phyloP scores from a whole-genome alignment of 73 alveolate species.

The Tetrahymena borealis region DNA sequence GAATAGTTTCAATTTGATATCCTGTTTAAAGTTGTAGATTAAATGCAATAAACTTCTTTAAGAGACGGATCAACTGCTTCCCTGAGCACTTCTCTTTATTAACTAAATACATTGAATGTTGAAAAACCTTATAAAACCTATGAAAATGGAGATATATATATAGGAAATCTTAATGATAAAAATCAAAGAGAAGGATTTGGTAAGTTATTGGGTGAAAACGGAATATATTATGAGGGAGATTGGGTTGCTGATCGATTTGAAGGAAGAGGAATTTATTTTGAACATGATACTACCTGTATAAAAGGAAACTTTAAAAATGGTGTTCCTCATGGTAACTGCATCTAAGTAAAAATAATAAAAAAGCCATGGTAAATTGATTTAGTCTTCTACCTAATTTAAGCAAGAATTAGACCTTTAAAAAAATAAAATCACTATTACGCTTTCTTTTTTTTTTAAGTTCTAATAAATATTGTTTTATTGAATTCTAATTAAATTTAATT shows the following conservation, averaged over 20 bases:
- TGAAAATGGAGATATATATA: neutral
- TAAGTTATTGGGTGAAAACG: neutral
- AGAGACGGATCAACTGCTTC: neutral
- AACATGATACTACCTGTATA: neutral
- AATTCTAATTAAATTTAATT: too few species aligned
- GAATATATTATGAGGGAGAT: neutral
- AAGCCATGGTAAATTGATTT: neutral
- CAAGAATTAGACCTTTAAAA: too few species aligned
- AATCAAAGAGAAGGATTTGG: neutral
- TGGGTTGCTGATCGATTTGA: neutral
- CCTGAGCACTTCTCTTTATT: neutral
- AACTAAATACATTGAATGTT: neutral
- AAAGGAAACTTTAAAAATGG: neutral
- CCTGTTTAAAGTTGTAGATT: neutral
- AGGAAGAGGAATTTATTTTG: neutral
- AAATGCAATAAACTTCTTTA: neutral
- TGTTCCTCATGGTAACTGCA: neutral
- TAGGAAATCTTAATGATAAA: neutral
- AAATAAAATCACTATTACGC: too few species aligned
- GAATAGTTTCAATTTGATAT: neutral
- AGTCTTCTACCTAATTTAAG: too few species aligned
- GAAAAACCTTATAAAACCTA: neutral
- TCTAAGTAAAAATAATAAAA: neutral
- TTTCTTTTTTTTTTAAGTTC: too few species aligned
- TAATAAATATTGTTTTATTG: too few species aligned